Evolutionary conservation across 164 flowering plant genomes (phyloP).

Genomic region (Nelumbo lutea): DNA sequence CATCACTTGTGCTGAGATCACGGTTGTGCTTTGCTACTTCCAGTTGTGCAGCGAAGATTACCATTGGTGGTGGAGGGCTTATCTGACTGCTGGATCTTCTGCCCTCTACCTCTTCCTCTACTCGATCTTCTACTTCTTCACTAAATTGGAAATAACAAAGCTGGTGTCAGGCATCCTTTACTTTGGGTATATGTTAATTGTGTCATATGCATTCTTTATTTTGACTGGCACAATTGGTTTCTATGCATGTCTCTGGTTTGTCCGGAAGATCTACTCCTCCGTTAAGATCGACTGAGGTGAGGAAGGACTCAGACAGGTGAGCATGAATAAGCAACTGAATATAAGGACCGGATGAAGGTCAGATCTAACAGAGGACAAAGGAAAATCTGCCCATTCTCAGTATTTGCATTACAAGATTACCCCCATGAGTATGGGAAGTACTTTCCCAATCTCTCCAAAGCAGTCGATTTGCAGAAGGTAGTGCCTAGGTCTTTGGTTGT

Average conservation of each 20-base stretch:
- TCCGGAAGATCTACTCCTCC: constrained; percentile 75
- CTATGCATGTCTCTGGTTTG: constrained; percentile 88
- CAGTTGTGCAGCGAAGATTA: constrained; percentile 88
- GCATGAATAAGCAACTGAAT: not conserved
- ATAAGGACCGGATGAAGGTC: constrained; percentile 6
- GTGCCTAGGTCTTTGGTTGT: constrained; percentile 12
- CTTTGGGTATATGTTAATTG: constrained; percentile 75
- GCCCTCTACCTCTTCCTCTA: constrained; percentile 79
- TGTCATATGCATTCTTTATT: constrained; percentile 80
- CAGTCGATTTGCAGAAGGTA: constrained; percentile 17
- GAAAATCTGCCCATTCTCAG: not conserved
- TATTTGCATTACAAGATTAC: constrained; percentile 6
- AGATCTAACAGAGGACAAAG: not conserved
- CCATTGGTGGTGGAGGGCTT: constrained; percentile 93
- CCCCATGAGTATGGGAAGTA: not conserved
- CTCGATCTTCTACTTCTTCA: constrained; percentile 75
- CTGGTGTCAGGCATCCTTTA: constrained; percentile 71
- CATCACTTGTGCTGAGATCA: constrained; percentile 81
- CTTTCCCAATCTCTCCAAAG: not conserved
- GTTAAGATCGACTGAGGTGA: constrained; percentile 36
- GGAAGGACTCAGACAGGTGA: not conserved
- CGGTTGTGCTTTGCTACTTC: constrained; percentile 85
- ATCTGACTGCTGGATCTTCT: constrained; percentile 83
- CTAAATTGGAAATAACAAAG: constrained; percentile 76
- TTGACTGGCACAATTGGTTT: constrained; percentile 81